Conservation (phyloP, 2,329 filamentous ascomycete species). For the Neophaeococcomyces mojaviensis region DNA sequence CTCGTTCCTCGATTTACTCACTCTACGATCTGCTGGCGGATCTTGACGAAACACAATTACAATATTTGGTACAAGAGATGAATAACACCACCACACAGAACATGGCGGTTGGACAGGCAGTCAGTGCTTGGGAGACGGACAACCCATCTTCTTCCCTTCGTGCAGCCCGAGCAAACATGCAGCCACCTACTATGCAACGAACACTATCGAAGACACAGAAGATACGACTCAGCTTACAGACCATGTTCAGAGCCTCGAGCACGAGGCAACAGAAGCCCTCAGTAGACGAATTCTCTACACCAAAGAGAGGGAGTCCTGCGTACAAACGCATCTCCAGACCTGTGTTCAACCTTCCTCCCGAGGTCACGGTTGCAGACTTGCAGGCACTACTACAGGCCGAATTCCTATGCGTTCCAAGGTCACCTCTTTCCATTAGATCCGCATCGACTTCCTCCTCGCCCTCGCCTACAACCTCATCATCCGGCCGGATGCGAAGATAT, state of each 20-base stretch:
- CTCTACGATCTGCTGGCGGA: conserved; percentile 11
- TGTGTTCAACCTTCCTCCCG: conserved; percentile 5
- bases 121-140: conserved; percentile 2
- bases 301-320: background rate
- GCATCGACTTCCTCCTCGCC: conserved; percentile 1
- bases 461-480: conserved; percentile 22
- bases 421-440: background rate
- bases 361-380: conserved; percentile 2
- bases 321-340: conserved; percentile 5
- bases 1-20: conserved; percentile 3
- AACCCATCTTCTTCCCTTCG: conserved; percentile 2
- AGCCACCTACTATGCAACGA: conserved; percentile 5
- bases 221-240: conserved; percentile 4
- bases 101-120: conserved; percentile 6
- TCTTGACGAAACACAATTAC: conserved; percentile 7
- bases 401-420: background rate
- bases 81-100: conserved; percentile 6
- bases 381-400: conserved; percentile 4
- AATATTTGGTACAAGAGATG: conserved; percentile 9
- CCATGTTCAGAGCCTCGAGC: background rate
- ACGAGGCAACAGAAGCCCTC: background rate
- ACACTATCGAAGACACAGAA: background rate
- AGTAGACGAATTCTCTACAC: background rate
- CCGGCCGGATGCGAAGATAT: conserved; percentile 32
- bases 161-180: conserved; percentile 3